Evolutionary conservation across 495 filamentous ascomycete species (phyloP), one percentile per base, ranked within the genome.

Genomic region (Geopyxis carbonaria): DNA sequence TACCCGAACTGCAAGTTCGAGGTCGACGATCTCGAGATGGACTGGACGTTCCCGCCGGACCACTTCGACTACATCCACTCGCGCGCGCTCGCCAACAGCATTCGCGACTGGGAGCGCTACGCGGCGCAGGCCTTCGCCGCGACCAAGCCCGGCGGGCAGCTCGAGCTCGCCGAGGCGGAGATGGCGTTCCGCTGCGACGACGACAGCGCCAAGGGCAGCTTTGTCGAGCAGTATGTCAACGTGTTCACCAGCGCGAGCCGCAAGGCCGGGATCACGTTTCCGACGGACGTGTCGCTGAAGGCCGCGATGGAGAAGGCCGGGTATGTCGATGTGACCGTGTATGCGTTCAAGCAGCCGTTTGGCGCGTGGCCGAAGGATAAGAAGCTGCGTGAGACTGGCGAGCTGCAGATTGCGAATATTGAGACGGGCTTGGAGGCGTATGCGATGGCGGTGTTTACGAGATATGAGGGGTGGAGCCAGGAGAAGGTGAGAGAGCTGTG

Each of bases 1-100:
- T 70, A 71, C 5, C 65, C 72, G 2, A 77, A 76, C 46, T 63
- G 70, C 24, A 61, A 64, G 24, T 78, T 78, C 44, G 67, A 73
- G 58, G 62, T 78, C 13, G 74, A 77, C 45, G 74, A 78, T 48
- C 59, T 73, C 33, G 61, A 63, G 41, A 50, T 52, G 14, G 50
- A 56, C 4, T 67, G 62, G 64, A 34, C 47, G 0, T 46, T 45
- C 40, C 30, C 34, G 2, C 32, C 43, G 2, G 44, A 45, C 4
- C 35, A 40, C 3, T 60, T 57, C 43, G 62, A 64, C 44, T 52
- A 59, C 44, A 57, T 60, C 28, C 62, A 64, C 31, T 43, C 58
- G 11, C 53, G 63, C 2, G 42, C 38, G 24, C 56, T 64, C 48
- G 44, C 50, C 16, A 40, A 65, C 2, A 62, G 60, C 32, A 68